These are phyloP conservation scores for Tuber brumale DNA, from an alignment of 495 filamentous ascomycete species.

Conservation along the genomic window DNA sequence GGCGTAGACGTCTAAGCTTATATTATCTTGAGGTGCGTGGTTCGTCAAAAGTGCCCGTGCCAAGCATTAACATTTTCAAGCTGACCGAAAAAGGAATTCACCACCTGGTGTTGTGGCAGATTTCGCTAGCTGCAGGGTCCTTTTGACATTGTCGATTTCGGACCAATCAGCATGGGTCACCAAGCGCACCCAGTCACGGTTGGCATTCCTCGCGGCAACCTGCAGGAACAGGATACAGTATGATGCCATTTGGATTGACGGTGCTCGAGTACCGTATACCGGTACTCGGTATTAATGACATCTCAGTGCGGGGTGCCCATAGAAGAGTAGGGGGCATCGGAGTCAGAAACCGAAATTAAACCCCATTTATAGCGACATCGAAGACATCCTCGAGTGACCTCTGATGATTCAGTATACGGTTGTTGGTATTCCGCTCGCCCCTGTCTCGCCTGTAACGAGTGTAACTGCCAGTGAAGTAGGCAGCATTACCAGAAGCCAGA, in stretches of 20 bases:
- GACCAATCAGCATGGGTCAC: not conserved
- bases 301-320: not conserved
- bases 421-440: not conserved
- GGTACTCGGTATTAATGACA: not conserved
- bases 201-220: not conserved
- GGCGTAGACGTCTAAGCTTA: conserved; percentile 2
- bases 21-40: not conserved
- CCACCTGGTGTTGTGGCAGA: not conserved
- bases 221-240: conserved; percentile 1
- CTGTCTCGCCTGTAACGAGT: not conserved
- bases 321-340: not conserved
- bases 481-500: not conserved
- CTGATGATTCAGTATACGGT: not conserved
- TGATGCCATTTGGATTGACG: not conserved
- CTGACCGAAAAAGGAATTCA: not conserved
- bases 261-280: no score
- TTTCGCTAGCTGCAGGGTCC: not conserved
- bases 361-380: not conserved
- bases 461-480: not conserved
- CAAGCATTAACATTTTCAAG: not conserved
- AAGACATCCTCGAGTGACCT: not conserved
- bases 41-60: not conserved
- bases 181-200: not conserved
- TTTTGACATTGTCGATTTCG: not conserved
- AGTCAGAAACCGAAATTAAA: not conserved